These are phyloP conservation scores for Cercophora sp. DNA, from an alignment of 495 filamentous ascomycete species.

Conservation along the genomic window DNA sequence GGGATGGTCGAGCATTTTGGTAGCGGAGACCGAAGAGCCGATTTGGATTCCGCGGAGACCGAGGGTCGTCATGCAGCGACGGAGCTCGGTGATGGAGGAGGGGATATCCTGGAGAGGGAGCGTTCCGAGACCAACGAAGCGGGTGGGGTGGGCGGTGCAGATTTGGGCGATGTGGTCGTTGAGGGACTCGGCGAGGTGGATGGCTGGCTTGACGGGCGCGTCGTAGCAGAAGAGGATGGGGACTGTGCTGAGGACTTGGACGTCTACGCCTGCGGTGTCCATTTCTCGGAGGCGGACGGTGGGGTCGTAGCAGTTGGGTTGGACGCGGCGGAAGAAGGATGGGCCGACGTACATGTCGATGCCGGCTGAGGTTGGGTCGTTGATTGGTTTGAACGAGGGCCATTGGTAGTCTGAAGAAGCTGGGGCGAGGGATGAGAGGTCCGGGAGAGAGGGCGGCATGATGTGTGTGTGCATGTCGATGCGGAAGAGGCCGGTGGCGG, in stretches of 20 bases:
- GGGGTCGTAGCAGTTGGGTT: constrained; percentile 22
- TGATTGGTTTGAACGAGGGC: constrained; percentile 20
- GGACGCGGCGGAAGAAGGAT: constrained; percentile 26
- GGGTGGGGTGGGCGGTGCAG: not conserved
- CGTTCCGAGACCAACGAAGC: constrained; percentile 24
- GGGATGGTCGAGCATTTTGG: constrained; percentile 19
- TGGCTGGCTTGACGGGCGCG: constrained; percentile 14
- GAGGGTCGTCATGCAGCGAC: constrained; percentile 24
- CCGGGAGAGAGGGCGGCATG: constrained; percentile 25
- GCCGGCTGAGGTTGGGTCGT: constrained; percentile 2
- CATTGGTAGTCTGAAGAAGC: constrained; percentile 15
- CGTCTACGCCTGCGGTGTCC: constrained; percentile 28
- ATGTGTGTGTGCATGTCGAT: constrained; percentile 34
- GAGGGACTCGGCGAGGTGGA: constrained; percentile 17
- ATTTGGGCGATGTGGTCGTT: constrained; percentile 23
- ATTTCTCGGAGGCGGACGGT: constrained; percentile 21
- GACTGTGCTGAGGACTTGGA: constrained; percentile 29
- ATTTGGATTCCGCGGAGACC: constrained; percentile 25
- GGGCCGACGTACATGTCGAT: constrained; percentile 29
- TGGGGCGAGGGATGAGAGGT: constrained; percentile 14
- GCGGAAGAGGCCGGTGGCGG: constrained; percentile 20
- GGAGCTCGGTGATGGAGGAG: constrained; percentile 59
- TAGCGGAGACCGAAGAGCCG: constrained; percentile 18
- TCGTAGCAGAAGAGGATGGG: constrained; percentile 31
- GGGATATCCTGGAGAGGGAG: constrained; percentile 47